Percentiles rank a stretch among this genome's conserved stretches.
phyloP scores from a whole-genome alignment of 2,329 filamentous ascomycete genomes.

The Paradendryphiella salina region DNA sequence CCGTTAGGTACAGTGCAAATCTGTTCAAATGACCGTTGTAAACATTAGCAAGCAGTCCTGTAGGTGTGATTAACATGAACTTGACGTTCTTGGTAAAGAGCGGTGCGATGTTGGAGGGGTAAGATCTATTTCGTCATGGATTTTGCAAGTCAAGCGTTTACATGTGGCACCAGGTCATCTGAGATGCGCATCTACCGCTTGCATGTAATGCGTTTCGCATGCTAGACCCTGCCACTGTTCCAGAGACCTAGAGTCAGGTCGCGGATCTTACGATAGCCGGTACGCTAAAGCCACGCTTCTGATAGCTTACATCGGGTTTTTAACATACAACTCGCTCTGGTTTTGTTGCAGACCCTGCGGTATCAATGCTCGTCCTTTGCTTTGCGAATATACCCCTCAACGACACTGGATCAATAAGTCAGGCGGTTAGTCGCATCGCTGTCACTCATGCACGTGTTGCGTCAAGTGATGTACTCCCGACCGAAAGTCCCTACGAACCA shows the following conservation, averaged over 20 bases:
- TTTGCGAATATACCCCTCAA: neutral
- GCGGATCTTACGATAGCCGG: slow-evolving; percentile 7
- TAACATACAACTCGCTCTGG: neutral
- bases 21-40: neutral
- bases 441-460: neutral
- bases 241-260: neutral
- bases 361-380: neutral
- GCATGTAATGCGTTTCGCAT: slow-evolving; percentile 4
- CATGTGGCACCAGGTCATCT: slow-evolving; percentile 3
- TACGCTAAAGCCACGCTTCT: slow-evolving; percentile 1
- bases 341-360: neutral
- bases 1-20: neutral
- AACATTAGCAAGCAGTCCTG: neutral
- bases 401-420: too few species aligned
- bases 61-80: neutral
- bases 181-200: slow-evolving; percentile 3
- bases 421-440: neutral
- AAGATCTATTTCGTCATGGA: slow-evolving; percentile 11
- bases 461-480: neutral
- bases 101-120: neutral
- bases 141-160: slow-evolving; percentile 1
- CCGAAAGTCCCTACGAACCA: too few species aligned
- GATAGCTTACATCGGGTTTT: neutral
- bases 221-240: slow-evolving; percentile 4
- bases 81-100: neutral